Base-by-base conservation (phyloP, 2,329 filamentous ascomycete species). In the Aspergillus pseudoviridinutans region DNA sequence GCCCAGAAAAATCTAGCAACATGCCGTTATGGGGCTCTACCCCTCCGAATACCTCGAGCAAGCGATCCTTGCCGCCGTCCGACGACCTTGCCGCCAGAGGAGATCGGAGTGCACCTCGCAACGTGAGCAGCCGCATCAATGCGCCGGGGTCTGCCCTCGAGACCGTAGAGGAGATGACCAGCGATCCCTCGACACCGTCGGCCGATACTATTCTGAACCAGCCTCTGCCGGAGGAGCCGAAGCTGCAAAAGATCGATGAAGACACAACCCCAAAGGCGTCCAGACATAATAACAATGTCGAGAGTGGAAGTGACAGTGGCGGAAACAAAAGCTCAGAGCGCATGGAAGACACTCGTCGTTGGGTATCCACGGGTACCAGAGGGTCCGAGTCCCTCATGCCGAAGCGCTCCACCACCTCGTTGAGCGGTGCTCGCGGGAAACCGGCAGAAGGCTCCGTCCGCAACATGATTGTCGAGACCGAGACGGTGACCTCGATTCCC, bases 381-480 rank as follows among this genome's bases (percentile, higher is more conserved):
- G 68, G 72, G 14, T 80, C 86, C 2, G 69, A 78, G 73, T 60
- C 78, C 79, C 73, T 86, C 75, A 70, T 87, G 69, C 68, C 86
- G 73, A 79, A 90, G 61, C 80, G 89, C 59, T 91, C 90, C 8
- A 85, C 87, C 51, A 83, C 88, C 38, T 87, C 87, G 59, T 82
- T 90, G 44, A 79, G 79, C 53, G 65, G 63, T 3, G 62, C 66
- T 50, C 90, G 92, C 69, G 81, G 84, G 35, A 91, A 92, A 71
- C 79, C 84, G 28, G 71, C 82, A 53, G 90, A 96, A 70, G 87
- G 86, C n/a, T 88, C 90, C 38, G 83, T 87, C 57, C 87, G 89
- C 69, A 94, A 91, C 67, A 97, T 99, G 92, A 97, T 91, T 9
- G 93, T 97, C 14, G 94, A 99, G 78, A 97, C 94, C 0, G 94